Conservation (phyloP, 805 yeast species). For the Candida taoyuanica region DNA sequence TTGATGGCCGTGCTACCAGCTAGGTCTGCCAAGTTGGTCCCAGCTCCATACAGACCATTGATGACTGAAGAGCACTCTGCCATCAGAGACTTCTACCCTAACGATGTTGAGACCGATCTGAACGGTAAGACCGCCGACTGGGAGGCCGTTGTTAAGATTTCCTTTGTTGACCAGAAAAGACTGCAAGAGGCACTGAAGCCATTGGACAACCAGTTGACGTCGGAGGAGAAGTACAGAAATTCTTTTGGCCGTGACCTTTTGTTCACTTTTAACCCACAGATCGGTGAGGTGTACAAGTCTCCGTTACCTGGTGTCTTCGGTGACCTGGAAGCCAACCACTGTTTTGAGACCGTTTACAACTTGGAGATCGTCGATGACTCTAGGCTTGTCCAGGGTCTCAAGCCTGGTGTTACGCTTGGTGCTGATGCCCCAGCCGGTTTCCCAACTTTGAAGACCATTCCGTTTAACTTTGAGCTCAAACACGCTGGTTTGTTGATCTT, state of each 20-base stretch:
- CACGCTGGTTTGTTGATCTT: slow-evolving; percentile 70
- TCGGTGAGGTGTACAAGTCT: slow-evolving; percentile 59
- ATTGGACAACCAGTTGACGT: slow-evolving; percentile 51
- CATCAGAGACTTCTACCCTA: slow-evolving; percentile 85
- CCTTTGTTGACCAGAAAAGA: slow-evolving; percentile 84
- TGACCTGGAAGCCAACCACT: slow-evolving; percentile 75
- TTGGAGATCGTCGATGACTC: slow-evolving; percentile 43
- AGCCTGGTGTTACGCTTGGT: slow-evolving; percentile 66
- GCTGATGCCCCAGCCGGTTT: slow-evolving; percentile 79
- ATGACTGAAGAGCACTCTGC: slow-evolving; percentile 88
- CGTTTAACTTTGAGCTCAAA: slow-evolving; percentile 49
- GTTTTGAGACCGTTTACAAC: slow-evolving; percentile 56
- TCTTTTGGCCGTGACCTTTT: slow-evolving; percentile 63
- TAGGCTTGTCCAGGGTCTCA: slow-evolving; percentile 49
- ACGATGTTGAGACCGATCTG: slow-evolving; percentile 79
- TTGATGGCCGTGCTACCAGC: slow-evolving; percentile 91
- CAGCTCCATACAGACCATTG: slow-evolving; percentile 67
- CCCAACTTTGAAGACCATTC: slow-evolving; percentile 74
- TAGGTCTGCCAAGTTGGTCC: slow-evolving; percentile 77
- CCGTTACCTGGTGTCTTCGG: slow-evolving; percentile 74
- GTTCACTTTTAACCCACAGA: slow-evolving; percentile 74
- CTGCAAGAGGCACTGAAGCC: slow-evolving; percentile 71
- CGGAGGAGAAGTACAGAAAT: slow-evolving; percentile 73
- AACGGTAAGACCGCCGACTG: slow-evolving; percentile 95
- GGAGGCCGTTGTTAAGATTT: slow-evolving; percentile 94